A percentile compares a stretch with the other conserved stretches of the same genome.
These are phyloP conservation scores for Colletotrichum sp. DNA, from an alignment of 2,329 filamentous ascomycete genomes.

Conservation along the genomic window DNA sequence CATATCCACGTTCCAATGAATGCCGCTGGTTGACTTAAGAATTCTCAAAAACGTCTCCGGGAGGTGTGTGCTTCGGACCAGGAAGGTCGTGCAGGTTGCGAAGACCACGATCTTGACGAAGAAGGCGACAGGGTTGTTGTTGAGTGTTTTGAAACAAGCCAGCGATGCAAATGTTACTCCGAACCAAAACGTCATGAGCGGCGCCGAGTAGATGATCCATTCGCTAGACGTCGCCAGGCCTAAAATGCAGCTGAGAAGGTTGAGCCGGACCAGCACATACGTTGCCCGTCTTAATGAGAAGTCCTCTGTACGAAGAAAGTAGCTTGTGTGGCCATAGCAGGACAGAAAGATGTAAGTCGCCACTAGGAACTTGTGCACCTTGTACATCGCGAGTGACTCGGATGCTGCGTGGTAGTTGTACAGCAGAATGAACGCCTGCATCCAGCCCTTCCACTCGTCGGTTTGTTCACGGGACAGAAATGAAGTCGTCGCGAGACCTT, in stretches of 20 bases:
- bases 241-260: constrained; percentile 58
- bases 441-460: constrained; percentile 71
- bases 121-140: constrained; percentile 46
- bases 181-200: constrained; percentile 68
- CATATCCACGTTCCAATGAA: constrained; percentile 53
- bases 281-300: constrained; percentile 60
- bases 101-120: constrained; percentile 53
- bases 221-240: constrained; percentile 61
- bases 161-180: constrained; percentile 60
- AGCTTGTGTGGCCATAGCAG: constrained; percentile 65
- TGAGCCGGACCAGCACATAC: constrained; percentile 56
- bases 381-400: constrained; percentile 55
- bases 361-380: constrained; percentile 58
- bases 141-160: constrained; percentile 42
- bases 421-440: constrained; percentile 58
- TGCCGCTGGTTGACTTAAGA: constrained; percentile 37
- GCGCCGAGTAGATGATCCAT: constrained; percentile 59
- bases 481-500: not conserved
- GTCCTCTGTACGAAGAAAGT: constrained; percentile 61
- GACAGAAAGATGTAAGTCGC: constrained; percentile 68
- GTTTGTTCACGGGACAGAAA: constrained; percentile 59
- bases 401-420: constrained; percentile 63
- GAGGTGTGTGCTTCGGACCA: constrained; percentile 9
- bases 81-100: constrained; percentile 32
- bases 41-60: constrained; percentile 5